phyloP scores from a whole-genome alignment of 768 basidiomycete species.

The Hypholoma sublateritium region DNA sequence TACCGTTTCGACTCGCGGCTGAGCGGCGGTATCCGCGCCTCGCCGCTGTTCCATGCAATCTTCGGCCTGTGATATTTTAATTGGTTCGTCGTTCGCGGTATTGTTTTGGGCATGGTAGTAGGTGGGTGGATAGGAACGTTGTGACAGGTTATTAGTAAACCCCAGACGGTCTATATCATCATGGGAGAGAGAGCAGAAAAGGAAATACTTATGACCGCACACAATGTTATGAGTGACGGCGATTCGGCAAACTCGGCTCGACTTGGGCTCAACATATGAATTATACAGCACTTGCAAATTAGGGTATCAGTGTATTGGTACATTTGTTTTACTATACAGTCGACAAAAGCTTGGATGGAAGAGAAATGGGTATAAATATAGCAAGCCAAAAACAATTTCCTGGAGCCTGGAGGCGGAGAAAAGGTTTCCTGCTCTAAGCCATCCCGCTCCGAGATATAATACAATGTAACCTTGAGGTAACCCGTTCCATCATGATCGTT shows the following conservation, averaged over 20 bases:
- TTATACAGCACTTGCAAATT: background rate
- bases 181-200: background rate
- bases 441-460: too few species aligned
- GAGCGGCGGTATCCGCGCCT: slow-evolving; percentile 45
- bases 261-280: background rate
- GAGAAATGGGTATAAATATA: background rate
- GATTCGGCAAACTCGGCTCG: background rate
- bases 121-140: background rate
- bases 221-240: background rate
- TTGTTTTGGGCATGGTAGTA: slow-evolving; percentile 11
- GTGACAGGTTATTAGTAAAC: background rate
- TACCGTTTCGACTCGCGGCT: slow-evolving; percentile 53
- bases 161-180: background rate
- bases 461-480: too few species aligned
- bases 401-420: too few species aligned
- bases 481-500: background rate
- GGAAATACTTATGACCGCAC: background rate
- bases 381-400: too few species aligned
- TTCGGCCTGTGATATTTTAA: slow-evolving; percentile 48
- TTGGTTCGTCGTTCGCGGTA: slow-evolving; percentile 33
- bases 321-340: too few species aligned
- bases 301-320: too few species aligned
- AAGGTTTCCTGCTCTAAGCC: too few species aligned
- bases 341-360: background rate
- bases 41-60: slow-evolving; percentile 28